Base-by-base conservation (phyloP, 768 basidiomycete genomes). In the Pulveroboletus sp. region DNA sequence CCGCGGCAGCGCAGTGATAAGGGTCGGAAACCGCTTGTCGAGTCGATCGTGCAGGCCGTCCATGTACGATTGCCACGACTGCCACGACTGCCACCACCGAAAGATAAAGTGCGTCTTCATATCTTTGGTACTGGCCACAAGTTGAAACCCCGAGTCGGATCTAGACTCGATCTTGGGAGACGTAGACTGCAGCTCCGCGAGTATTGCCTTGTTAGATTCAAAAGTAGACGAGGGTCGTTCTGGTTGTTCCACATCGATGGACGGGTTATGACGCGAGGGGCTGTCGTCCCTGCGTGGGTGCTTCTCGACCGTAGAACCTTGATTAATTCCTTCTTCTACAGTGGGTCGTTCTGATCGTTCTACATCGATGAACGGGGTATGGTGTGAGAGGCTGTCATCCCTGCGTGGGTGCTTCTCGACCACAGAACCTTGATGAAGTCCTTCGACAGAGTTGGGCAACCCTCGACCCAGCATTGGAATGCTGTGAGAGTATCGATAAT, bases 1-100 rank as follows among this genome's bases (percentile, higher is more conserved):
- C 17, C 85, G 79, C 0, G 81, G 76, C 18, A 84, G 69, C 18
- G 82, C 79, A 9, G 78, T 79, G 63, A 77, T 74, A 53, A 86
- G 73, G 1, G 88, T 93, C 0, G 91, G 92, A 64, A 90, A 89
- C 39, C 74, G 72, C 18, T 17, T 49, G 52, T 31, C 70, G 24
- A 52, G 51, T n/a, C 14, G n/a, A 3, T 35, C 8, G 24, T 47
- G 38, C 8, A 61, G 31, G 14, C 21, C 38, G 2, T 21, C 40
- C 28, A 38, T 6, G 14, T 40, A 27, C 3, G 52, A 39, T 6
- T 21, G 43, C 35, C 42, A 15, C 30, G 52, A 39, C 8, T 21
- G 43, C 35, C 42, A 15, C 30, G 52, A 39, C 8, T 21, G 43
- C 35, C 42, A 15, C 30, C 27, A 27, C 8, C 15, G 10, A 41